Conservation (phyloP, 2,329 filamentous ascomycete species). For the Catunica adiposa region DNA sequence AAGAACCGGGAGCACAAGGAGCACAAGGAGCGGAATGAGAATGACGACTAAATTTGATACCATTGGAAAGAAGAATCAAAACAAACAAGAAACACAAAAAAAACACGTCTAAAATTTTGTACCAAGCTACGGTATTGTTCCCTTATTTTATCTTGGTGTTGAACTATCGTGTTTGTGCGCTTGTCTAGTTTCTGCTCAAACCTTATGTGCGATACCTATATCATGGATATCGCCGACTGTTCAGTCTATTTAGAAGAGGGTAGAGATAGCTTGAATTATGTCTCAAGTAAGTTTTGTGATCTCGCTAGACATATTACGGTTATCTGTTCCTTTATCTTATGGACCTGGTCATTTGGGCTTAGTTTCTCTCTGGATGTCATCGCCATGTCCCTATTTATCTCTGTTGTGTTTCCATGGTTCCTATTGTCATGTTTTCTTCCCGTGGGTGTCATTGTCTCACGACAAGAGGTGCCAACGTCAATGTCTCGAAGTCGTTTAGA, state of each 20-base stretch:
- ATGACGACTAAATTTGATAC: conserved; percentile 33
- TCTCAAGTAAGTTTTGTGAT: too few relatives aligned
- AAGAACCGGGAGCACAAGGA: conserved; percentile 18
- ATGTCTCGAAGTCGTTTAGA: not conserved
- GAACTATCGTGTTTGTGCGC: not conserved
- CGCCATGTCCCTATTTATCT: not conserved
- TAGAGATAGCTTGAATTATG: too few relatives aligned
- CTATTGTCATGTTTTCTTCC: not conserved
- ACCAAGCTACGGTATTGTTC: not conserved
- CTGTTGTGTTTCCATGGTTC: not conserved
- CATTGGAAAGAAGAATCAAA: conserved; percentile 7
- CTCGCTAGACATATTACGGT: not conserved
- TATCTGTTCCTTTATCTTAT: not conserved
- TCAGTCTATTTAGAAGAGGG: too few relatives aligned
- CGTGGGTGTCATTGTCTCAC: not conserved
- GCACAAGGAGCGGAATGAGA: conserved; percentile 34
- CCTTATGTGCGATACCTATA: not conserved
- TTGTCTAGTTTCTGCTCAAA: not conserved
- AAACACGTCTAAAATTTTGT: not conserved
- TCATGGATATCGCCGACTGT: not conserved
- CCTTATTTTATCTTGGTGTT: not conserved
- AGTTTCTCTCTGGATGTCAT: not conserved
- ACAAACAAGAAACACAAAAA: conserved; percentile 6
- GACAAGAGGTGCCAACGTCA: not conserved
- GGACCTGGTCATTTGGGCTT: not conserved